These are phyloP conservation scores for Filobasidium uniguttulatum DNA, from an alignment of 1,284 basidiomycete genomes.

Conservation along the genomic window DNA sequence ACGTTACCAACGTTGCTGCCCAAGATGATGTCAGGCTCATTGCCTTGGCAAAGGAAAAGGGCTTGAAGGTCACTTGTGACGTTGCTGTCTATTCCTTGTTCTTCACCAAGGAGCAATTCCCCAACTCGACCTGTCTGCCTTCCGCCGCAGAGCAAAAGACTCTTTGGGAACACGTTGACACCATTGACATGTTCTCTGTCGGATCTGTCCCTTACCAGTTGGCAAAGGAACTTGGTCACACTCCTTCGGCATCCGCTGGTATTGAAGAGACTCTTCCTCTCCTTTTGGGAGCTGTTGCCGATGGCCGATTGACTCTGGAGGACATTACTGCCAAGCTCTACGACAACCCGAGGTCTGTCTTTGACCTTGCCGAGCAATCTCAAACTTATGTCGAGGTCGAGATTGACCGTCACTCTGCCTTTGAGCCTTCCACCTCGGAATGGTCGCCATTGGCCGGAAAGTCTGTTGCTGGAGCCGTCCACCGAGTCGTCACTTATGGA, in stretches of 20 bases:
- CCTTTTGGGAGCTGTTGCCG: slow-evolving; percentile 70
- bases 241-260: slow-evolving; percentile 60
- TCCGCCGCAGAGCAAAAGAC: slow-evolving; percentile 63
- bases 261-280: slow-evolving; percentile 79
- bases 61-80: slow-evolving; percentile 90
- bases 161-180: slow-evolving; percentile 73
- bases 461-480: slow-evolving; percentile 59
- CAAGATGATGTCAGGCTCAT: slow-evolving; percentile 84
- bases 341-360: slow-evolving; percentile 86
- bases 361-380: slow-evolving; percentile 71
- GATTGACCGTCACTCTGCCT: slow-evolving; percentile 58
- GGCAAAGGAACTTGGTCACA: slow-evolving; percentile 52
- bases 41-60: slow-evolving; percentile 84
- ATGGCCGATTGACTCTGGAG: slow-evolving; percentile 66
- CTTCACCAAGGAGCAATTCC: slow-evolving; percentile 67
- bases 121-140: slow-evolving; percentile 55
- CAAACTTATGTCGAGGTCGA: slow-evolving; percentile 90
- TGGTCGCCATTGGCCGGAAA: slow-evolving; percentile 79
- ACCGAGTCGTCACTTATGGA: slow-evolving; percentile 84
- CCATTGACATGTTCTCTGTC: slow-evolving; percentile 84
- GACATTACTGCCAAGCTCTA: slow-evolving; percentile 68
- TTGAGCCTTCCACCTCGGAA: slow-evolving; percentile 36
- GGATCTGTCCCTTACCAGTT: slow-evolving; percentile 71
- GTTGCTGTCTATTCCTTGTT: slow-evolving; percentile 87
- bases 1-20: slow-evolving; percentile 83